Evolutionary conservation across 192 early-diverging fungal genomes (phyloP), one percentile per base, ranked within the genome.

Genomic region (Gamsiella multidivaricata): DNA sequence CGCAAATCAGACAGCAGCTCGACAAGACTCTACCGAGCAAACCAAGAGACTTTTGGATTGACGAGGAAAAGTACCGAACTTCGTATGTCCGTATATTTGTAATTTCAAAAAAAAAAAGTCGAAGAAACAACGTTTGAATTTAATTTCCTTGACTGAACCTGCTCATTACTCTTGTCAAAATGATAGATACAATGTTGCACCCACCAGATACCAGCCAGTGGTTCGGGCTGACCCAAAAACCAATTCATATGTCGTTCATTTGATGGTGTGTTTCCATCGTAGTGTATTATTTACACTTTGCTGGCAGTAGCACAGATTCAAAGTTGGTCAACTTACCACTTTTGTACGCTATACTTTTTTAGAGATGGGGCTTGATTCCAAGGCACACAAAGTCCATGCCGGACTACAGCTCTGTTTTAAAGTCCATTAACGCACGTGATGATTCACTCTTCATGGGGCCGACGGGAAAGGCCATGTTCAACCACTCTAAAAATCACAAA

Each of bases 341-440:
- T 15, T 37, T 14, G 6, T 51, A 4, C 32, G 23, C 15, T 6
- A 7, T 6, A 18, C 15, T 23, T 15, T 8, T 18, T 43, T 42
- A 85, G 84, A 81, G 69, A 68, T 88, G 86, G 86, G 86, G 86
- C 3, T 65, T 86, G 42, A 84, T 88, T 47, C 86, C 86, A 22
- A 76, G 54, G 2, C 66, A 81, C 60, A 65, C 81, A 14, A 86
- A 82, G 23, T 43, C 33, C 3, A 70, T 68, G 34, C 81, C 85
- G 2, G 75, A 85, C 11, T 79, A 78, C 61, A 58, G 34, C n/a
- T 64, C 66, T 12, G 58, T 74, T 1, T 36, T 70, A 0, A 69
- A 82, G 66, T 83, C 82, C 1, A 87, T 86, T 42, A 89, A 89
- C 69, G 86, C 83, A 1, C 70, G 86, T 46, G 84, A 86, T 36